Percentiles rank a stretch among this genome's conserved stretches.
Conservation (phyloP, 768 basidiomycete genomes). For the Xerocomus brunneocitrinus region DNA sequence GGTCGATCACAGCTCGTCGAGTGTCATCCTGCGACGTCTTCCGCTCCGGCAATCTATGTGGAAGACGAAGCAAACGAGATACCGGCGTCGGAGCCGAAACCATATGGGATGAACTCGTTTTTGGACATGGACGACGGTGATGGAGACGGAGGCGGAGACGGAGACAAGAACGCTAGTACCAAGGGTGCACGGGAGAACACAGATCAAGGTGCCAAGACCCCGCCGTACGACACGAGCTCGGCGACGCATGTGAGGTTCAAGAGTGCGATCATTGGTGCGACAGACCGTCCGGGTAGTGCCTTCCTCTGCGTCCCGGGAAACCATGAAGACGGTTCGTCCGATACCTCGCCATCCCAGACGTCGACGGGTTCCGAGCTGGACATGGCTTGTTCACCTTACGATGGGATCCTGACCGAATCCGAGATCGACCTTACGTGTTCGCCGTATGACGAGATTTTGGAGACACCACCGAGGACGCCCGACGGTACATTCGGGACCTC, state of each 20-base stretch:
- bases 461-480: neutral
- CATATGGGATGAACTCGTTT: constrained; percentile 13
- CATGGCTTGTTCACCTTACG: neutral
- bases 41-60: constrained; percentile 18
- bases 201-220: neutral
- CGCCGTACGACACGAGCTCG: constrained; percentile 15
- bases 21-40: constrained; percentile 14
- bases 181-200: neutral
- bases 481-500: neutral
- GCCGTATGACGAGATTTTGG: neutral
- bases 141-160: neutral
- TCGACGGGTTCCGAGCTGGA: neutral
- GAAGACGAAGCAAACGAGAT: constrained; percentile 14
- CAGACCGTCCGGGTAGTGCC: neutral
- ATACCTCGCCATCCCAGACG: neutral
- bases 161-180: no score
- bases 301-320: constrained; percentile 15
- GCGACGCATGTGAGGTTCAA: constrained; percentile 4
- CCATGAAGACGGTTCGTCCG: neutral
- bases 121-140: constrained; percentile 11
- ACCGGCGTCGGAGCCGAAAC: constrained; percentile 1
- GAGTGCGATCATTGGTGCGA: constrained; percentile 17
- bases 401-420: neutral
- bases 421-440: neutral
- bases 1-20: constrained; percentile 9